Base-by-base conservation (phyloP, 805 yeast species). In the Kuraishia capsulata region DNA sequence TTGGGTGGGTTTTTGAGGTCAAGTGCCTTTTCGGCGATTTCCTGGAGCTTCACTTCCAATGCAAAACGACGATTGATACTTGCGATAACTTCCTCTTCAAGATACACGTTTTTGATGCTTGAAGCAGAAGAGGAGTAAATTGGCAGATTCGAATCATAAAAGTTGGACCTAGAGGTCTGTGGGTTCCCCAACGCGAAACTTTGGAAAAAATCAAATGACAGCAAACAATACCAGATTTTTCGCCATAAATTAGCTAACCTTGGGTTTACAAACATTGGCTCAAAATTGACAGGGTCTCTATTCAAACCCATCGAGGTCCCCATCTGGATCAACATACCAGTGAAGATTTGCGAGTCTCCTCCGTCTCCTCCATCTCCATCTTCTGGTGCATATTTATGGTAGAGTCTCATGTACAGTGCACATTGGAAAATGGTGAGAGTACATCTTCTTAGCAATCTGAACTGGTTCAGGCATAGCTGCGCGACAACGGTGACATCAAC, bases 271-370 rank as follows among this genome's bases (percentile, higher is more conserved):
- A n/a, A 42, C 48, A 43, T 35, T 44, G 32, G 20, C 21, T 55
- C 53, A 46, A 75, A 74, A 30, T 62, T 61, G 34, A 65, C 69
- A 1, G 88, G 87, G 44, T 81, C 88, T 46, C 87, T 64, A 51
- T 81, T 79, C 20, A 81, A 51, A 0, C 88, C 89, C 44, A 80
- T 66, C 29, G 80, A 67, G 39, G 73, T 65, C 0, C 81, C 84
- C 81, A 81, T 76, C 48, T 78, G 85, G 13, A 78, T 57, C 23
- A 78, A 61, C 56, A 76, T 66, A 1, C 80, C 76, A 11, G 71
- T 53, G 39, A 72, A 68, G 5, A 76, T 69, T 47, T 70, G 78
- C 2, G 77, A 67, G 36, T 73, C 75, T 32, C 78, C 80, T 40
- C 75, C 79, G 48, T 74, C 82, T 3, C 63, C 60, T 2, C 71